Conservation (phyloP, 306 rosid genomes). For the Fagus crenata region DNA sequence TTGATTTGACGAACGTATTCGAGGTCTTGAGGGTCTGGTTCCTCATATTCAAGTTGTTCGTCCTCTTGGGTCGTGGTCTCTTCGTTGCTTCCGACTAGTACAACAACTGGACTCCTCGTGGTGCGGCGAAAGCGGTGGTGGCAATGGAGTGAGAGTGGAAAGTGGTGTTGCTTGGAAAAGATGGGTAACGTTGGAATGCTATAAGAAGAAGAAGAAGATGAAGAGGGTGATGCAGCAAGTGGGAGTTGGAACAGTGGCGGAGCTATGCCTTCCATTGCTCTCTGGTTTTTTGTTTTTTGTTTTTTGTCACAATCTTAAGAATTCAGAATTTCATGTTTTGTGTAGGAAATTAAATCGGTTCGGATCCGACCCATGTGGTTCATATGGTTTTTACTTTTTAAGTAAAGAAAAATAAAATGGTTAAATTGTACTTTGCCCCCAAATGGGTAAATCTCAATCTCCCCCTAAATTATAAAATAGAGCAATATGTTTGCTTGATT, state of each 20-base stretch:
- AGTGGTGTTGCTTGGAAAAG: background rate
- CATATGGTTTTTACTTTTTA: too few relatives aligned
- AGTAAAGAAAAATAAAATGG: too few relatives aligned
- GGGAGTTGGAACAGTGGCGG: conserved; percentile 29
- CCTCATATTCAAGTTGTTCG: conserved; percentile 20
- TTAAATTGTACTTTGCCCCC: too few relatives aligned
- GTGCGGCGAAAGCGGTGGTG: conserved; percentile 3
- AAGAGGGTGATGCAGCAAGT: background rate
- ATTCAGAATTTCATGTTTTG: too few relatives aligned
- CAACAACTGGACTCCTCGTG: conserved; percentile 2
- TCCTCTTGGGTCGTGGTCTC: conserved; percentile 35
- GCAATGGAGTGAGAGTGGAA: too few relatives aligned
- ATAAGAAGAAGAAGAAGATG: conserved; percentile 18
- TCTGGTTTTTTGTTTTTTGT: background rate
- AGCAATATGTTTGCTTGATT: too few relatives aligned
- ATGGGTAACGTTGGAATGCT: conserved; percentile 10
- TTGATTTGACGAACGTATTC: conserved; percentile 62
- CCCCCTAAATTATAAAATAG: too few relatives aligned
- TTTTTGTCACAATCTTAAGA: background rate
- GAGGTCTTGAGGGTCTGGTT: conserved; percentile 56
- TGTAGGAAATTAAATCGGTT: too few relatives aligned
- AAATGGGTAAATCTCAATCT: too few relatives aligned
- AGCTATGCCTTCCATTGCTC: conserved; percentile 14
- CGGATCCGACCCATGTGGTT: too few relatives aligned
- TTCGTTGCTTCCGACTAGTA: conserved; percentile 29